Percentiles rank a stretch among this genome's conserved stretches.
Conservation (phyloP, 2,329 filamentous ascomycete genomes). For the Periconia sp. region DNA sequence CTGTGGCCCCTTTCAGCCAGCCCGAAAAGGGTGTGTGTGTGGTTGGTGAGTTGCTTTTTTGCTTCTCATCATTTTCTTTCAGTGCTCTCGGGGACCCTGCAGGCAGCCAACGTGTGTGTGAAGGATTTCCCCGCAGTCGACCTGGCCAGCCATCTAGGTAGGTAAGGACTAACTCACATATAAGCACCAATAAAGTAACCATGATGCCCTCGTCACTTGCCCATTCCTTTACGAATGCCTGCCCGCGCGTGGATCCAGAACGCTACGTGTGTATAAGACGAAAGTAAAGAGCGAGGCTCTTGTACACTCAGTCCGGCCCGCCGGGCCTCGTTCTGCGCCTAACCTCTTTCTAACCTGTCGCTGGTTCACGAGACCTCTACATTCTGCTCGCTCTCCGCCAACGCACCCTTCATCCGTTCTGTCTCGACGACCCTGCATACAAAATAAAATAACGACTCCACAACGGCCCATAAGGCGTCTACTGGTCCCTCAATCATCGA, state of each 20-base stretch:
- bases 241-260: not conserved
- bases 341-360: not conserved
- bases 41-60: no score
- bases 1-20: no score
- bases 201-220: not conserved
- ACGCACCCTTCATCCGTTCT: not conserved
- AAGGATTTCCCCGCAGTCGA: conserved; percentile 8
- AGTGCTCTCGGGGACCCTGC: not conserved
- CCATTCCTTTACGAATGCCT: not conserved
- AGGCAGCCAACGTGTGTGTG: no score
- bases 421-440: not conserved
- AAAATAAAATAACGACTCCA: no score
- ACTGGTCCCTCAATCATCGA: no score
- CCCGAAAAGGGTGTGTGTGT: no score
- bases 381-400: not conserved
- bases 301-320: not conserved
- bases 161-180: no score
- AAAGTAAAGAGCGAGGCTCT: not conserved
- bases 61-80: no score
- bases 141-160: no score
- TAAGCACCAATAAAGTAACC: no score
- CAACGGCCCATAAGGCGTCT: no score
- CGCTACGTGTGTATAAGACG: not conserved
- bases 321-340: not conserved
- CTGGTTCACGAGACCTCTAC: not conserved